Base-by-base conservation (phyloP, 1,284 basidiomycete species). In the Pyrrhoderma lamaoense region DNA sequence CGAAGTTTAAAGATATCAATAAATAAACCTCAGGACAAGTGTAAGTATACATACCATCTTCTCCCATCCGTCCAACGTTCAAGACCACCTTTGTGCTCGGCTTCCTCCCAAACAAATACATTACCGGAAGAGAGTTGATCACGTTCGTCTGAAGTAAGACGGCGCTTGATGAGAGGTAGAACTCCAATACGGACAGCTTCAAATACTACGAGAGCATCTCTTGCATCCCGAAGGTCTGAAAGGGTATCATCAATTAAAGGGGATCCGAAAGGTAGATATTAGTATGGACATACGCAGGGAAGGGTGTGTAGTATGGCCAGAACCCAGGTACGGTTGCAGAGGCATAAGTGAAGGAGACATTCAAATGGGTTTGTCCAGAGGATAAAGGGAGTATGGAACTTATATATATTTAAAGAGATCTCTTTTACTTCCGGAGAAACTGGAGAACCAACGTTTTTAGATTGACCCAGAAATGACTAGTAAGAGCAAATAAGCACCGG, bases 31-130 rank as follows among this genome's bases (percentile, higher is more conserved):
- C 31, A 35, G 21, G 42, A 19, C 2, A 23, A 19, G 47, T 42
- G 19, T 49, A 46, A 46, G 25, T 19, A 23, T 43, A 59, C 67
- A 53, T 61, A 82, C 85, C 85, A 88, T 67, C 82, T 70, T 57
- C 83, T 71, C 4, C 85, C 85, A 60, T 88, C 85, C 8, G 85
- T 88, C 85, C 85, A 88, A 31, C 85, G 73, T 51, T 86, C 70
- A 19, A 88, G 65, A 14, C 84, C 84, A 8, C 84, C 83, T 61
- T 87, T 85, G 49, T 82, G 80, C 59, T 87, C 84, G 9, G 82
- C 84, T 62, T 88, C 85, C 60, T 88, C 85, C 86, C 86, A 89
- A 38, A 89, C 86, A 59, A 86, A 89, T 34, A 88, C 76, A 57
- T 86, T 83, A 0, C 85, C 85, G 47, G 84, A 82, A 35, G 64